Evolutionary conservation across 148 eudicot species (phyloP), one percentile per base, ranked within the genome.

Genomic region (Amaranthus cruentus): DNA sequence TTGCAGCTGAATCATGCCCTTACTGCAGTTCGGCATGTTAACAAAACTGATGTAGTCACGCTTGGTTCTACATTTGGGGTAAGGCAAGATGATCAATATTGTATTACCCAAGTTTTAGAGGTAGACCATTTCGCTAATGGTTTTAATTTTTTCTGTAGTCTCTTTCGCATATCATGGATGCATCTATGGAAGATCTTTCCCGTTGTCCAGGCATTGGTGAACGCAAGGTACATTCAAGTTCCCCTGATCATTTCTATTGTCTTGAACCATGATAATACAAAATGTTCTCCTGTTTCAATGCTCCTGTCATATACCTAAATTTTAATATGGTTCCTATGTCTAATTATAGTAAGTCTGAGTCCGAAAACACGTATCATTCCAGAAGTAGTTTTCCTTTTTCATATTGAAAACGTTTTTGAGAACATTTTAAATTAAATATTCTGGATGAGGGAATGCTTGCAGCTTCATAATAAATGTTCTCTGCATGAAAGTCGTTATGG

Each of bases 181-280:
- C 97, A 70, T 91, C 98, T 15, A 91, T 94, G 93, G 98, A 94
- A 81, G 98, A 94, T 86, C 83, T 89, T 72, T 96, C 96, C 56
- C 96, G 89, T 68, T 94, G 97, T 81, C 97, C 98, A 73, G 98
- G 97, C 79, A 94, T 94, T n/a, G 97, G 96, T 73, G 98, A 94
- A 79, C 89, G 90, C 67, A 94, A 94, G 97, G 98, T 94, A 83
- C 51, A 57, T 28, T 14, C 55, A n/a, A 66, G 42, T 67, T n/a
- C 7, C 5, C 10, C 14, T 55, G 8, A 50, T 10, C 4, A 42
- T 49, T 48, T 18, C 55, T n/a, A 47, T 62, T 53, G 14, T 38
- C 48, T 54, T 28, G 51, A 21, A 48, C 51, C 14, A 42, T 43
- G 14, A 21, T 2, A 44, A 65, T 9, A n/a, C 66, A 28, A 5